phyloP scores from a whole-genome alignment of 2,329 filamentous ascomycete genomes.

The Scytalidium lignicola region DNA sequence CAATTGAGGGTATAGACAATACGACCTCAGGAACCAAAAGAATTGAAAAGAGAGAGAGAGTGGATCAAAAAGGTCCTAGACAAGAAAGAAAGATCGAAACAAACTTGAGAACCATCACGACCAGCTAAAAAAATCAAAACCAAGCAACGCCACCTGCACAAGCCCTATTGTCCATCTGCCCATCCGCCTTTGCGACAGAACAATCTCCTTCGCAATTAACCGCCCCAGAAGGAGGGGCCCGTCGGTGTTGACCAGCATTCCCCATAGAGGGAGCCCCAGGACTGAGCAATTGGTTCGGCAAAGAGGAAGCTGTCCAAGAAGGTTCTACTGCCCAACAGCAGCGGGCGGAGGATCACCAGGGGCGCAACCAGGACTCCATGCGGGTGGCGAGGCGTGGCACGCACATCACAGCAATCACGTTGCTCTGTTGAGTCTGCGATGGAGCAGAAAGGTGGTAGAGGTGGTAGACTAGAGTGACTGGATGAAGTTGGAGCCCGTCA shows the following conservation, averaged over 20 bases:
- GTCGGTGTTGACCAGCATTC: background rate
- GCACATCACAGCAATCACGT: too few species aligned
- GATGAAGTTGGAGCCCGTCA: too few species aligned
- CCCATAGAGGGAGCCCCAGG: background rate
- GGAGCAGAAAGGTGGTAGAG: too few species aligned
- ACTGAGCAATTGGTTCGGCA: background rate
- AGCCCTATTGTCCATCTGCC: background rate
- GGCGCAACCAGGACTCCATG: background rate
- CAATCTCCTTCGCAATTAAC: background rate
- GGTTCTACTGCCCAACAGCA: background rate
- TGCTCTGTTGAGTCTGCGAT: too few species aligned
- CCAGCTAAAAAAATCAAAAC: background rate
- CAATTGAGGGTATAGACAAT: background rate
- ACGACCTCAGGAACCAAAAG: background rate
- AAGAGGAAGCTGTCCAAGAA: background rate
- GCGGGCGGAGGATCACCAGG: background rate
- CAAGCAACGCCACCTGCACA: background rate
- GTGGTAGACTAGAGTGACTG: too few species aligned
- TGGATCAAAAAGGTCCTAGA: background rate
- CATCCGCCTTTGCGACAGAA: background rate
- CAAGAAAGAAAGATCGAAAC: background rate
- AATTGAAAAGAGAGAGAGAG: background rate
- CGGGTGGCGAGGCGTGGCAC: background rate
- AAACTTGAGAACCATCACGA: background rate
- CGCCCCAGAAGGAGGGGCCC: background rate